Evolutionary conservation across 148 eudicot genomes (phyloP), one percentile per base, ranked within the genome.

Genomic region (Selenicereus undatus): DNA sequence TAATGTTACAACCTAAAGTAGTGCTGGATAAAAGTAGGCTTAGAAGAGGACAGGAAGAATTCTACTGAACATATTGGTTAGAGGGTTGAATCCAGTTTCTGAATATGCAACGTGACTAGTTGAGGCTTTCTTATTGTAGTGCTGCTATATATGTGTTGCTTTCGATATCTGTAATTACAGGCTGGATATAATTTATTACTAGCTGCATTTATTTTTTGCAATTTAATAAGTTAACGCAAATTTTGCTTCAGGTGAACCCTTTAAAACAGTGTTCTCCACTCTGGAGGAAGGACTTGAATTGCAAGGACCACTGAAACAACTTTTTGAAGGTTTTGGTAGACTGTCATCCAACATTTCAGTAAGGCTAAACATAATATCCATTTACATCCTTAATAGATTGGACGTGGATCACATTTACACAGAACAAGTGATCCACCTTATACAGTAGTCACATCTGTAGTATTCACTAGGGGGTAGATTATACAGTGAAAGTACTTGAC

Each of bases 331-430:
- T 80, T 76, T 82, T 82, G 80, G 70, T 60, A 21, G 79, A 68
- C 74, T 76, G 83, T 85, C 85, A 80, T 39, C 85, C n/a, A 77
- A 85, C 80, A 30, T 76, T 82, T 82, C 85, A 74, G 87, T 82
- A 85, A 76, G 85, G 29, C 79, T 73, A 71, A 39, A 39, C 73
- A 30, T 32, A 32, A 32, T 32, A 32, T 32, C 32, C 32, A 32
- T 32, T 32, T 32, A 32, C 32, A 32, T 32, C 1, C 32, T 32
- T 2, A 32, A 32, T 5, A 24, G 71, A 30, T 18, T 39, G 2
- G 0, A 39, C 8, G 5, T 39, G 43, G 43, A 39, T 39, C 0
- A 39, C 43, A 39, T 39, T 39, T 39, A 1, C 43, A 39, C 43
- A 39, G 43, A 48, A 8, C 52, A 10, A 48, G 52, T 48, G 14